A percentile compares a stretch with the other conserved stretches of the same genome.
These are phyloP conservation scores for Thalassiosira exigua DNA, from an alignment of 352 stramenopile genomes.

Conservation along the genomic window DNA sequence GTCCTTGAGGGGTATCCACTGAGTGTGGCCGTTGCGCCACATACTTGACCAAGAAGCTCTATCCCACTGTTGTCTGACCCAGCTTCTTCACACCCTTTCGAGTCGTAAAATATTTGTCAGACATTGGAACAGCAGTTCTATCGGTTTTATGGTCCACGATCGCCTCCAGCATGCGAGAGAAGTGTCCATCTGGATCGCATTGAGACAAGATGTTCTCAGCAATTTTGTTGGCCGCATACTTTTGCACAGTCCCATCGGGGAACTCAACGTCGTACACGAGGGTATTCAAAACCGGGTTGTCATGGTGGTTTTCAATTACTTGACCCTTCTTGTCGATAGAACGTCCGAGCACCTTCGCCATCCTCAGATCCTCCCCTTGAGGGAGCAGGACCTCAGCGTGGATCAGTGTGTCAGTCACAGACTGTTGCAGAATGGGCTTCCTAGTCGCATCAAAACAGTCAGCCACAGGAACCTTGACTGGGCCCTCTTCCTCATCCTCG, in stretches of 20 bases:
- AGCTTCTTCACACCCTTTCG: slow-evolving; percentile 6
- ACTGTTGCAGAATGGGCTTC: slow-evolving; percentile 8
- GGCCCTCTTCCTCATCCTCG: slow-evolving; percentile 17
- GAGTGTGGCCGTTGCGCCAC: slow-evolving; percentile 49
- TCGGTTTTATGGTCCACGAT: slow-evolving; percentile 56
- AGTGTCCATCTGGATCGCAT: slow-evolving; percentile 41
- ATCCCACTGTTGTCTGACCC: slow-evolving; percentile 43
- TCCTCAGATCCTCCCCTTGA: not conserved
- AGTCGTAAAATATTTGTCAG: slow-evolving; percentile 25
- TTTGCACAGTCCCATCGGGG: slow-evolving; percentile 31
- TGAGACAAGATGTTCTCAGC: slow-evolving; percentile 45
- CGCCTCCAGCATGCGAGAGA: slow-evolving; percentile 29
- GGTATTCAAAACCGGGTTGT: slow-evolving; percentile 41
- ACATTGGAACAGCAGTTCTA: slow-evolving; percentile 23
- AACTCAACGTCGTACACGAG: slow-evolving; percentile 43
- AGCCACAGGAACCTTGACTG: not conserved
- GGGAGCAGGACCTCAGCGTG: slow-evolving; percentile 38
- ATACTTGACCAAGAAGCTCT: slow-evolving; percentile 42
- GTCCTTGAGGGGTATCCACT: slow-evolving; percentile 54
- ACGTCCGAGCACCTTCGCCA: slow-evolving; percentile 15
- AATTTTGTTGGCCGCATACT: slow-evolving; percentile 36
- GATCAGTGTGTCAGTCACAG: slow-evolving; percentile 32
- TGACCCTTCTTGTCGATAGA: slow-evolving; percentile 19
- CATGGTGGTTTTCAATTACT: slow-evolving; percentile 23
- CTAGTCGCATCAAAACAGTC: slow-evolving; percentile 20